Base-by-base conservation (phyloP, 2,329 filamentous ascomycete species). In the Monilinia polystroma region DNA sequence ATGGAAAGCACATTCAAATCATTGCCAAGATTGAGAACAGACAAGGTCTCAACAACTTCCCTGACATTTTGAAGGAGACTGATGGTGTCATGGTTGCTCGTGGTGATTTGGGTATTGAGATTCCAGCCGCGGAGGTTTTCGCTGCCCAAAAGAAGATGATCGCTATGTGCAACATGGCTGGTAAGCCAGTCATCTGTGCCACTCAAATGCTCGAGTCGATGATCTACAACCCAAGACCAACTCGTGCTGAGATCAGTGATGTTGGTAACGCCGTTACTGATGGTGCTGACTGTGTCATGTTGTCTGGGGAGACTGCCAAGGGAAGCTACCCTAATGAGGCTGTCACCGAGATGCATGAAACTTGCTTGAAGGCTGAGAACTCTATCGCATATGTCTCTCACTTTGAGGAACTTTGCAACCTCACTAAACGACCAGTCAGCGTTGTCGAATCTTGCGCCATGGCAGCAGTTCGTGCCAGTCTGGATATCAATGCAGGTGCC, bases 121-220 rank as follows among this genome's bases (percentile, higher is more conserved):
- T 99, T 75, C 94, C 95, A 60, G 94, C 95, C 69, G 92, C 94
- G 72, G 95, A 99, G 85, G 95, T 99, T 73, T 99, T 99, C 81
- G 92, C 96, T 74, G 95, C 95, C 67, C 95, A 99, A 86, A 99
- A 99, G 90, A 99, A 99, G 92, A 93, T 99, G 87, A 99, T 99
- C 81, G 93, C 95, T 82, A 98, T 98, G 89, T 99, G 95, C 88
- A 99, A 99, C 85, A 89, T 97, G 78, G 93, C 93, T 74, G 95
- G 95, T 81, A 99, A 99, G 87, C 95, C 95, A 73, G 93, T 94
- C 80, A 97, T 99, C 79, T 98, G 94, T 82, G 95, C 95, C 68
- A 99, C 95, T 52, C 95, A 99, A 85, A 99, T 99, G 95, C 87
- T 99, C 74, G 95, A 99, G 87, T 97, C 93, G 72, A 99, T 99